Evolutionary conservation across 2,329 filamentous ascomycete species (phyloP).

Genomic region (Dryadomyces sulphureus): DNA sequence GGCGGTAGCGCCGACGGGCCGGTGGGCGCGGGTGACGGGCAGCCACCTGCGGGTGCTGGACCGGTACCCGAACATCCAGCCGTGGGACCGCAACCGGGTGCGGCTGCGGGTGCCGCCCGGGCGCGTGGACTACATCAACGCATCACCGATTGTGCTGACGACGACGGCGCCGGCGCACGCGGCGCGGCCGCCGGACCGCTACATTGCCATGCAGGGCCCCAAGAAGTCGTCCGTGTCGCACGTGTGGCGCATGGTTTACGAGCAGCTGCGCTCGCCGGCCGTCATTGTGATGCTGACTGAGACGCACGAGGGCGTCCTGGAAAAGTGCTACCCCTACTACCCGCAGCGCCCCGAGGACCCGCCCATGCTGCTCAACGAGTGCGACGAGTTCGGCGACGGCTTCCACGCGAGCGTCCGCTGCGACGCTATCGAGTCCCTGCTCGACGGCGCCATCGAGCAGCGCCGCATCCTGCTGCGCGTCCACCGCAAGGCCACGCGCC

Average conservation of each 20-base stretch:
- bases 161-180: constrained; percentile 18
- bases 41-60: constrained; percentile 51
- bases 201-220: constrained; percentile 91
- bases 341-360: constrained; percentile 41
- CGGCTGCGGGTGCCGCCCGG: constrained; percentile 63
- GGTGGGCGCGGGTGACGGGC: constrained; percentile 35
- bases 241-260: constrained; percentile 91
- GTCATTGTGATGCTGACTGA: constrained; percentile 94
- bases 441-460: constrained; percentile 50
- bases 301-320: constrained; percentile 58
- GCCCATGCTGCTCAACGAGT: constrained; percentile 42
- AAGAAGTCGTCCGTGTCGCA: constrained; percentile 62
- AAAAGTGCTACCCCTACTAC: constrained; percentile 88
- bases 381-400: constrained; percentile 48
- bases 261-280: constrained; percentile 55
- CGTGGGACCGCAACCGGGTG: constrained; percentile 77
- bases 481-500: constrained; percentile 6
- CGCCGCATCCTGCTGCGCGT: constrained; percentile 54
- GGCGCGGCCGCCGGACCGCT: constrained; percentile 32
- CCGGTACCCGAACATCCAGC: constrained; percentile 79
- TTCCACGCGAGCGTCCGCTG: constrained; percentile 57
- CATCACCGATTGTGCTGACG: constrained; percentile 51
- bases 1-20: constrained; percentile 21
- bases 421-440: constrained; percentile 41
- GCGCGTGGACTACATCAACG: constrained; percentile 68